Conservation (phyloP, 1,284 basidiomycete genomes). For the Moniliella sp. region DNA sequence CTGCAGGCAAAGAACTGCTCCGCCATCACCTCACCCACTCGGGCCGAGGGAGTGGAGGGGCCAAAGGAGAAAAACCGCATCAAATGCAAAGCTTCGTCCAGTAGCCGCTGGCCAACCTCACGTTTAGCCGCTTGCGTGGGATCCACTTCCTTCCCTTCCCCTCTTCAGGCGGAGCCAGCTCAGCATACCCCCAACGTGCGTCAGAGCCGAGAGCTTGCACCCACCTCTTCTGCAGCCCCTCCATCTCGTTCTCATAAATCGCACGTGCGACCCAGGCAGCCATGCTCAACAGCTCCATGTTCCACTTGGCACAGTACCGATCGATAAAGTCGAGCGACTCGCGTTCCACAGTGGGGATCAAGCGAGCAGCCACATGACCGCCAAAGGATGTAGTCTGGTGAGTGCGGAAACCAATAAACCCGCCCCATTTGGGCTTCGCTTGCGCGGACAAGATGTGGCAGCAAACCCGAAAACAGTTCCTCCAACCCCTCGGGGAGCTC, state of each 20-base stretch:
- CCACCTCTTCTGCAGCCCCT: conserved; percentile 35
- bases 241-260: conserved; percentile 68
- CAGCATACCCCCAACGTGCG: too few relatives aligned
- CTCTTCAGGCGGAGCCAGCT: too few relatives aligned
- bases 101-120: conserved; percentile 7
- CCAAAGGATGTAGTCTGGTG: conserved; percentile 80
- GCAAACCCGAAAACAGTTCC: too few relatives aligned
- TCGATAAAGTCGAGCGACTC: conserved; percentile 58
- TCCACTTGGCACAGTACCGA: conserved; percentile 26
- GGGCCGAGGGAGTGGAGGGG: conserved; percentile 61
- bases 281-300: conserved; percentile 20
- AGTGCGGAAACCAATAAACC: conserved; percentile 40
- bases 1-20: conserved; percentile 56
- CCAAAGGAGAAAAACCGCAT: conserved; percentile 40
- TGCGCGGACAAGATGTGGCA: conserved; percentile 23
- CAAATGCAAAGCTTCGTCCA: conserved; percentile 50
- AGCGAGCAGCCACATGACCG: conserved; percentile 70
- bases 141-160: too few relatives aligned
- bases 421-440: conserved; percentile 22
- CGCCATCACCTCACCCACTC: conserved; percentile 61
- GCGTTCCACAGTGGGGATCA: conserved; percentile 89
- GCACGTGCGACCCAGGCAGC: conserved; percentile 55
- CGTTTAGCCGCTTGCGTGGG: conserved; percentile 12
- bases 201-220: conserved; percentile 38
- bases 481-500: too few relatives aligned